Base-by-base conservation (phyloP, 208 protist species). In the Leishmania braziliensis region DNA sequence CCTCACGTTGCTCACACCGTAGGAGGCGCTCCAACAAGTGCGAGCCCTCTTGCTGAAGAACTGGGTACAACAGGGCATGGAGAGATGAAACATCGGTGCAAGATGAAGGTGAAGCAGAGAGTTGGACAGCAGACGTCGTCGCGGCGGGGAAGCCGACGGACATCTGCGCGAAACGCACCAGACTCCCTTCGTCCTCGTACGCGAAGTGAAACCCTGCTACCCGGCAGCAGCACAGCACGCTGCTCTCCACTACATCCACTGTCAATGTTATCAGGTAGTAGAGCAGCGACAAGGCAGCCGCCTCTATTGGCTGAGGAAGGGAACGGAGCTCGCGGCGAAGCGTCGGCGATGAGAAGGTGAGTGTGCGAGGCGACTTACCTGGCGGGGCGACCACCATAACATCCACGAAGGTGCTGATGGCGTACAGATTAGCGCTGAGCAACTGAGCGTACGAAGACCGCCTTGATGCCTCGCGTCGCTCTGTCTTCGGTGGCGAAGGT, bases 1-100 rank as follows among this genome's bases (percentile, higher is more conserved):
- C 43, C 16, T 72, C 20, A 23, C 23, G 46, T 48, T 33, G 68
- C 68, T 23, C 71, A 43, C 3, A 71, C 23, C 43, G 77, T 14
- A 86, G 70, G 6, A 86, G 58, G 62, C 74, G 62, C 29, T n/a
- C 39, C 29, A 86, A 68, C 18, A 86, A 58, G 51, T 70, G 62
- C 5, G 77, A 82, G 77, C 82, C 82, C 56, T 82, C 82, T 33
- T 80, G 50, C 82, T 79, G 75, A 2, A 75, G 77, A 0, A 77
- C 72, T 2, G 56, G 36, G 12, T 33, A n/a, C 36, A 84, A 69
- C 4, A 54, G 1, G 0, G 58, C 29, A 29, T 12, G 20, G 63
- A 70, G 54, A 23, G 54, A 50, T 46, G 50, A 14, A 36, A 50
- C 26, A 26, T 48, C 29, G 2, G 23, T 2, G 18, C 5, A 29